Base-by-base conservation (phyloP, 2,329 filamentous ascomycete genomes). In the Dryadomyces quercus-mongolicae region DNA sequence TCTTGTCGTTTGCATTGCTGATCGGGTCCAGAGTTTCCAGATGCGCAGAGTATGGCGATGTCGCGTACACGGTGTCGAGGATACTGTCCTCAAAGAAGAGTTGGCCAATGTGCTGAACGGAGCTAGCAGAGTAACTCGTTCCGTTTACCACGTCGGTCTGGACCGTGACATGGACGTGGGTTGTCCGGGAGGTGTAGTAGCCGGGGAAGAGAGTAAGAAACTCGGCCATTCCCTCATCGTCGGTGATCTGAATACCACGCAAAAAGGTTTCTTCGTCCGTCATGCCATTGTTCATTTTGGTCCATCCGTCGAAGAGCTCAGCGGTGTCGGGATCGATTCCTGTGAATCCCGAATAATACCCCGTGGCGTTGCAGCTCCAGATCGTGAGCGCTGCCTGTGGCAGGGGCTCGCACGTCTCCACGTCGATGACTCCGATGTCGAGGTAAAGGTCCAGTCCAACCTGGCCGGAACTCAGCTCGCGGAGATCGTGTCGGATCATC, bases 61-160 rank as follows among this genome's bases (percentile, higher is more conserved):
- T 68, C 10, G 64, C 64, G 57, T 81, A 74, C 54, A 84, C 77
- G 43, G 68, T 58, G 25, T 61, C 60, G 59, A 80, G 74, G 10
- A 85, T 73, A 58, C 71, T 69, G 63, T 84, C 76, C 64, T 84
- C 80, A 63, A 82, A 81, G 72, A 81, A 85, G 51, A 82, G 62
- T 64, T 86, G 82, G 18, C 82, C 81, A 43, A 84, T 72, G 66
- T 85, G 81, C 8, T 76, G 74, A 55, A 78, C 72, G 51, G 67
- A 70, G 16, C 71, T 70, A 44, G 67, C 65, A 16, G 48, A 22
- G 57, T 75, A 60, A 62, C 74, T 74, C 20, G 62, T 47, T 42
- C 62, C 58, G 25, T 64, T 55, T 1, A 65, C 69, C 15, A 66
- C 69, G 56, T 68, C 65, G 40, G 65, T 56, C 62, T 78, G 74